A percentile compares a stretch with the other conserved stretches of the same genome.
Evolutionary conservation across 2,329 filamentous ascomycete species (phyloP).

Genomic region (Claviceps sp.): DNA sequence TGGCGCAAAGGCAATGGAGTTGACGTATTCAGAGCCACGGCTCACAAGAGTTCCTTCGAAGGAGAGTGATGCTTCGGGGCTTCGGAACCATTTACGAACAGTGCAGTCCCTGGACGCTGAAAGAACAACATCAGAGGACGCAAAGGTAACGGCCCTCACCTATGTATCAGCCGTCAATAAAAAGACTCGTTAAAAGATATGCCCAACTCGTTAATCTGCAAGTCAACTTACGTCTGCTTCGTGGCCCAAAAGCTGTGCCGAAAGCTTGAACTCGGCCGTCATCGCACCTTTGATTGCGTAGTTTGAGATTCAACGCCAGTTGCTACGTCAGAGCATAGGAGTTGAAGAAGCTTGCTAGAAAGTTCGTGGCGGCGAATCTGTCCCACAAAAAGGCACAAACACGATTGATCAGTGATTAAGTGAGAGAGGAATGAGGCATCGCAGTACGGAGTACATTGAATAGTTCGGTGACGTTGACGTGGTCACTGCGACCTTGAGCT

Average conservation of each 20-base stretch:
- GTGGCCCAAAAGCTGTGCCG: constrained; percentile 77
- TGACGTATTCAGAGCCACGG: constrained; percentile 76
- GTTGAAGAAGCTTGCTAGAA: not conserved
- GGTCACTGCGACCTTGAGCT: constrained; percentile 3
- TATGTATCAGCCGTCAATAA: constrained; percentile 22
- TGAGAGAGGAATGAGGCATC: not conserved
- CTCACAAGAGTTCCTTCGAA: constrained; percentile 71
- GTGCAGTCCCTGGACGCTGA: constrained; percentile 88
- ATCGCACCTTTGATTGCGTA: constrained; percentile 28
- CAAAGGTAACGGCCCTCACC: constrained; percentile 80
- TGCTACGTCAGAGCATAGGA: not conserved
- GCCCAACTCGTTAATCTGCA: not conserved
- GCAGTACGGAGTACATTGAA: too few species aligned
- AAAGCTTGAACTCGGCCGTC: constrained; percentile 81
- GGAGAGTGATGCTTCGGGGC: constrained; percentile 48
- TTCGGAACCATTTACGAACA: constrained; percentile 71
- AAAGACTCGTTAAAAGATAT: too few species aligned
- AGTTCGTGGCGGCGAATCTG: not conserved
- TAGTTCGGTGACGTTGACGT: constrained; percentile 5
- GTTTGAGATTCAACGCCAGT: not conserved
- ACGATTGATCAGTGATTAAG: not conserved
- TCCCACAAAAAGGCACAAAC: not conserved
- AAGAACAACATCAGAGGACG: constrained; percentile 55
- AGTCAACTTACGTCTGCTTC: constrained; percentile 70
- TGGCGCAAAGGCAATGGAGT: constrained; percentile 64